phyloP scores from a whole-genome alignment of 2,329 filamentous ascomycete genomes.

The Lasiodiplodia sp. region DNA sequence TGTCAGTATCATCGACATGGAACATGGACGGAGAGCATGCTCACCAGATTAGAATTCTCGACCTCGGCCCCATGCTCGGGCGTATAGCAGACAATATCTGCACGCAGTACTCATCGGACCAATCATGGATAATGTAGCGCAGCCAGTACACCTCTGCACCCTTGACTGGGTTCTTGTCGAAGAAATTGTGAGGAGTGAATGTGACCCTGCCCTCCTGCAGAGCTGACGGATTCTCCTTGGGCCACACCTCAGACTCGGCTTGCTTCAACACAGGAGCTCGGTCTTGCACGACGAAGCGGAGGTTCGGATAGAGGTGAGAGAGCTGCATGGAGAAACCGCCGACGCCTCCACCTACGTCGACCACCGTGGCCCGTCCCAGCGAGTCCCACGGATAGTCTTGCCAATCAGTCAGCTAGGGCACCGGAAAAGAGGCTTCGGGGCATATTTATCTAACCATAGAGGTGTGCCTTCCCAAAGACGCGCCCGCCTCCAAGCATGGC shows the following conservation, averaged over 20 bases:
- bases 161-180: slow-evolving; percentile 61
- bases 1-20: background rate
- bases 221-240: slow-evolving; percentile 37
- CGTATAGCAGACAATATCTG: slow-evolving; percentile 37
- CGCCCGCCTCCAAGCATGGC: slow-evolving; percentile 42
- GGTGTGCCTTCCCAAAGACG: slow-evolving; percentile 38
- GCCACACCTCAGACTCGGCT: slow-evolving; percentile 40
- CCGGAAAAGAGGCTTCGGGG: background rate
- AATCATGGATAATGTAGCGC: slow-evolving; percentile 69
- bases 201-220: slow-evolving; percentile 37
- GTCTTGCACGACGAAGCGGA: slow-evolving; percentile 50
- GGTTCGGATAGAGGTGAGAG: slow-evolving; percentile 41
- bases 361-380: slow-evolving; percentile 36
- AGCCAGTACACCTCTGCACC: slow-evolving; percentile 66
- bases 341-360: slow-evolving; percentile 43
- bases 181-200: slow-evolving; percentile 64
- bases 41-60: slow-evolving; percentile 31
- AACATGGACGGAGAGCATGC: background rate
- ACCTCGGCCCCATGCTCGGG: slow-evolving; percentile 30
- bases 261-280: slow-evolving; percentile 39
- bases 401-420: background rate
- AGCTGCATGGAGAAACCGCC: slow-evolving; percentile 44
- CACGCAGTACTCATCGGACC: slow-evolving; percentile 57
- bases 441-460: slow-evolving; percentile 35
- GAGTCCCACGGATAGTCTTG: slow-evolving; percentile 40